A percentile compares a stretch with the other conserved stretches of the same genome.
Evolutionary conservation across 305 asterid species (phyloP).

Genomic region (Ruellia speciosa): DNA sequence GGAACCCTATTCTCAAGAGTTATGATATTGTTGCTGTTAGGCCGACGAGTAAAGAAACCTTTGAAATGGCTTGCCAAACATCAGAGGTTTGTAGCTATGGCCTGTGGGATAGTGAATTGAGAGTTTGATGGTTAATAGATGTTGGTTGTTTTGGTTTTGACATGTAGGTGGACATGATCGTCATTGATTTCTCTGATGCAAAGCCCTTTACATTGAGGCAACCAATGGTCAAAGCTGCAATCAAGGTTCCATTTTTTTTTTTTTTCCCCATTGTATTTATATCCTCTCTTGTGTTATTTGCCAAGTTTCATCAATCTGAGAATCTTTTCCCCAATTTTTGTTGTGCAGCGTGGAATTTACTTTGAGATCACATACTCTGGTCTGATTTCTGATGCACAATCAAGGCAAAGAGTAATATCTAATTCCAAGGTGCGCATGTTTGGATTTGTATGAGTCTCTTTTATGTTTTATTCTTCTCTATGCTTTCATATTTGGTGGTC

Average conservation of each 20-base stretch:
- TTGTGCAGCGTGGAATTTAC: slow-evolving; percentile 74
- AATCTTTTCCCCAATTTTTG: slow-evolving; percentile 18
- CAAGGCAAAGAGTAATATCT: slow-evolving; percentile 63
- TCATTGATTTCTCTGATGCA: slow-evolving; percentile 69
- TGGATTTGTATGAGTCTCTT: slow-evolving; percentile 3
- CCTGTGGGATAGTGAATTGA: not conserved
- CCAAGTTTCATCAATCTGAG: not conserved
- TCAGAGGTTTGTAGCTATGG: slow-evolving; percentile 41
- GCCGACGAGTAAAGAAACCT: slow-evolving; percentile 56
- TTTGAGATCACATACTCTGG: slow-evolving; percentile 79
- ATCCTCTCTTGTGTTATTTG: not conserved
- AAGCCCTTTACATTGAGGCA: slow-evolving; percentile 79
- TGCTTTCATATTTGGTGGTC: not conserved
- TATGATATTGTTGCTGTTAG: slow-evolving; percentile 66
- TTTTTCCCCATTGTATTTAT: not conserved
- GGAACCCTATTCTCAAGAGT: slow-evolving; percentile 58
- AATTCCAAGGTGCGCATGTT: slow-evolving; percentile 56
- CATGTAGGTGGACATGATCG: slow-evolving; percentile 61
- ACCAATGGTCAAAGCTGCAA: slow-evolving; percentile 67
- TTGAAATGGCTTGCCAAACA: slow-evolving; percentile 67
- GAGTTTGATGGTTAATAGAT: slow-evolving; percentile 2
- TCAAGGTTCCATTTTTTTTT: slow-evolving; percentile 41
- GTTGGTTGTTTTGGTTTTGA: slow-evolving; percentile 15
- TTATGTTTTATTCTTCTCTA: not conserved
- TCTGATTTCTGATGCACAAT: slow-evolving; percentile 57